Percentiles rank a stretch among this genome's conserved stretches.
phyloP scores from a whole-genome alignment of 306 rosid genomes.

The Gastrolobium bilobum region DNA sequence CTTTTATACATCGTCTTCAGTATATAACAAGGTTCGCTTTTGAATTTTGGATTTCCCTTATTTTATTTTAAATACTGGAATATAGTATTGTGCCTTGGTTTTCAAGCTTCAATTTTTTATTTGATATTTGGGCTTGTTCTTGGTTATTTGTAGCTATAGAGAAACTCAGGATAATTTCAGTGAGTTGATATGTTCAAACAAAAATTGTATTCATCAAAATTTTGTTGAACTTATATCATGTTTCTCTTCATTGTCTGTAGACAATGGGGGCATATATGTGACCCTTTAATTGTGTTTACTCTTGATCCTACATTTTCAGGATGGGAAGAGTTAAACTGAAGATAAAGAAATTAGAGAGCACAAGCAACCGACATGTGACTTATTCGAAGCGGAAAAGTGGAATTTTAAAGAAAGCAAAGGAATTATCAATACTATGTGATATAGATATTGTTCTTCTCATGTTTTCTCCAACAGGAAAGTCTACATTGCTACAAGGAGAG shows the following conservation, averaged over 20 bases:
- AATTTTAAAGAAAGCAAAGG: constrained; percentile 81
- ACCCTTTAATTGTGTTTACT: constrained; percentile 10
- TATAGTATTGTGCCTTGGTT: not conserved
- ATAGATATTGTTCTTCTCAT: constrained; percentile 73
- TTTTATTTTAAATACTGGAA: not conserved
- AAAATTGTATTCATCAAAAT: not conserved
- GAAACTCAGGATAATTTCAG: constrained; percentile 42
- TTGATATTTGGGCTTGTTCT: not conserved
- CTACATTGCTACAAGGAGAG: constrained; percentile 75
- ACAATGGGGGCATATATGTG: constrained; percentile 20
- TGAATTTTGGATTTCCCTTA: not conserved
- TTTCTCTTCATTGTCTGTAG: constrained; percentile 12
- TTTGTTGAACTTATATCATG: not conserved
- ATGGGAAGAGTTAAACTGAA: constrained; percentile 91
- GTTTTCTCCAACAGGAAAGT: constrained; percentile 84
- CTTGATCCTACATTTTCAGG: constrained; percentile 54
- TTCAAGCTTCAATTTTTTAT: constrained; percentile 18
- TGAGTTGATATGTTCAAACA: constrained; percentile 24
- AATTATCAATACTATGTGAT: constrained; percentile 79
- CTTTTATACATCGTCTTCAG: not conserved
- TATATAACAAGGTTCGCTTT: constrained; percentile 38
- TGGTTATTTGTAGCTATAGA: constrained; percentile 5
- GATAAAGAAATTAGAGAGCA: constrained; percentile 84
- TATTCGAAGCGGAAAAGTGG: constrained; percentile 78
- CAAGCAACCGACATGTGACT: constrained; percentile 75